Evolutionary conservation across 805 yeast genomes (phyloP).

Genomic region (Wickerhamiella dianesei): DNA sequence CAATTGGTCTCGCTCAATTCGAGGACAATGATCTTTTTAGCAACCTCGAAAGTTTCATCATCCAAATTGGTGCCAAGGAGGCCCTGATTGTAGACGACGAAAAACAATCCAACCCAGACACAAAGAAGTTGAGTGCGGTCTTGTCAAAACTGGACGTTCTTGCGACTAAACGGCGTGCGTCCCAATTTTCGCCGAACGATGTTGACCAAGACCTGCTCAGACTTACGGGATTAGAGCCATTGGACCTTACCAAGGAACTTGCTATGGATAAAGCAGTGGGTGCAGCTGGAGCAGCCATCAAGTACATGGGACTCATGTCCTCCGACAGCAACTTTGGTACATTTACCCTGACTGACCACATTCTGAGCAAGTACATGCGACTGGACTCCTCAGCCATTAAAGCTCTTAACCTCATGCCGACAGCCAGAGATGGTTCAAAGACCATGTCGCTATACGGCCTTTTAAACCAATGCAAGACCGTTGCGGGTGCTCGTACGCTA

Average conservation of each 20-base stretch:
- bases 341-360: constrained; percentile 46
- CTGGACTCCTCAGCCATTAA: constrained; percentile 81
- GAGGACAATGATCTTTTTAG: constrained; percentile 79
- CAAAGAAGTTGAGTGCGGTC: constrained; percentile 52
- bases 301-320: constrained; percentile 50
- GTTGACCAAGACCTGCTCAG: constrained; percentile 68
- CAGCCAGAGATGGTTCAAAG: constrained; percentile 33
- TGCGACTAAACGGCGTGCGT: constrained; percentile 42
- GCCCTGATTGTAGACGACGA: constrained; percentile 39
- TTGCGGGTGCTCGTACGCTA: constrained; percentile 75
- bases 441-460: constrained; percentile 64
- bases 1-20: constrained; percentile 63
- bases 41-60: constrained; percentile 69
- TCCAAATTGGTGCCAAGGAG: constrained; percentile 85
- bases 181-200: constrained; percentile 34
- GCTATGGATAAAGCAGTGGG: constrained; percentile 41
- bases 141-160: constrained; percentile 70
- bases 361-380: constrained; percentile 70
- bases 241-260: constrained; percentile 29
- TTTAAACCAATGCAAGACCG: constrained; percentile 74
- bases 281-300: constrained; percentile 54
- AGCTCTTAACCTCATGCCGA: constrained; percentile 77
- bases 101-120: constrained; percentile 24
- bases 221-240: constrained; percentile 38
- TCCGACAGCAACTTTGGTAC: constrained; percentile 42